Conservation (phyloP, 176 grass and related monocot genomes). For the Oryza rufipogon region DNA sequence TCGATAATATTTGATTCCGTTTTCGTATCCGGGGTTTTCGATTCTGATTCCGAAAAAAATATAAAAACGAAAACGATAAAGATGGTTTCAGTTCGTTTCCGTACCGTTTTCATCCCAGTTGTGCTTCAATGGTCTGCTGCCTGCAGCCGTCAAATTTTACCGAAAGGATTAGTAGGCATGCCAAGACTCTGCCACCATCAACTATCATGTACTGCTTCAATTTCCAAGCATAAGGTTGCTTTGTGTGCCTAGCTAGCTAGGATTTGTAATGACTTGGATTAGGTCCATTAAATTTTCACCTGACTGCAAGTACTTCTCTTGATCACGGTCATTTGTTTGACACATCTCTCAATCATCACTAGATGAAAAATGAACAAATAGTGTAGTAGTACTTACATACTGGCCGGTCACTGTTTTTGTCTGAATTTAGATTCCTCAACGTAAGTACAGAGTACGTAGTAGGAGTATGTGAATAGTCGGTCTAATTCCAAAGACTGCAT, state of each 20-base stretch:
- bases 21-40: no score
- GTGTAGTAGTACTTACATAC: no score
- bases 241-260: not conserved
- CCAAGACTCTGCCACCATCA: not conserved
- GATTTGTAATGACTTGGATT: not conserved
- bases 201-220: not conserved
- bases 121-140: not conserved
- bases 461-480: not conserved
- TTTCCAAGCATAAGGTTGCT: not conserved
- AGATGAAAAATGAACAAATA: not conserved
- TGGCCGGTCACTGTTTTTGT: not conserved
- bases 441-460: not conserved
- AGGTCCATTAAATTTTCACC: not conserved
- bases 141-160: not conserved
- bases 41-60: no score
- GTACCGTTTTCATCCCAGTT: no score
- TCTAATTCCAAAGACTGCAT: not conserved
- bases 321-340: not conserved
- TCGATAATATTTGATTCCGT: no score
- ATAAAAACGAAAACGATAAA: no score
- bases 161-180: not conserved
- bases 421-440: not conserved
- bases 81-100: no score
- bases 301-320: not conserved
- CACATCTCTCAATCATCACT: not conserved